Evolutionary conservation across 2,329 filamentous ascomycete genomes (phyloP).

Genomic region (Diaporthe nobilis): DNA sequence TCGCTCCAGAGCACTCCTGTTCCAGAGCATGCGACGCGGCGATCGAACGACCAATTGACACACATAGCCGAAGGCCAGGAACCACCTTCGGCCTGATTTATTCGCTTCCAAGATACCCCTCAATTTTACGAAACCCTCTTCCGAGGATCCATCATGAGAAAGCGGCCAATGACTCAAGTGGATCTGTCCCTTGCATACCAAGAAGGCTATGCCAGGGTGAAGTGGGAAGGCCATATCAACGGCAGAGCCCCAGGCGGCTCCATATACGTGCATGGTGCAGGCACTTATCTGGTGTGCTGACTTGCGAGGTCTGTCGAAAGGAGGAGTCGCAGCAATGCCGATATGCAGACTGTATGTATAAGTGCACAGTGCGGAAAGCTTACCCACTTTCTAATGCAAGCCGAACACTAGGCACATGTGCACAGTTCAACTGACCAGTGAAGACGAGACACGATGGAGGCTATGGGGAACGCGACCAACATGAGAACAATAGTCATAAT

Average conservation of each 20-base stretch:
- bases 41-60: conserved; percentile 15
- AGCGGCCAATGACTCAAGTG: background rate
- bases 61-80: conserved; percentile 14
- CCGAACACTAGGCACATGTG: conserved; percentile 19
- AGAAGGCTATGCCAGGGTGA: conserved; percentile 7
- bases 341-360: conserved; percentile 24
- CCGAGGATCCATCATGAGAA: background rate
- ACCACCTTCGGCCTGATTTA: background rate
- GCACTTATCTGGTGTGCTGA: conserved; percentile 9
- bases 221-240: conserved; percentile 11
- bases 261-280: conserved; percentile 9
- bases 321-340: conserved; percentile 7
- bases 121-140: background rate
- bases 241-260: conserved; percentile 3
- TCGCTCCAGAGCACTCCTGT: conserved; percentile 11
- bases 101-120: conserved; percentile 28
- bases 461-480: conserved; percentile 9
- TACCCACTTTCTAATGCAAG: conserved; percentile 37
- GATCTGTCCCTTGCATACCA: conserved; percentile 33
- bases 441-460: conserved; percentile 29
- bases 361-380: conserved; percentile 29
- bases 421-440: conserved; percentile 31
- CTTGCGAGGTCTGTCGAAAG: conserved; percentile 6
- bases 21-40: background rate
- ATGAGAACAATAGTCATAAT: conserved; percentile 32